Evolutionary conservation across 2,329 filamentous ascomycete genomes (phyloP), one percentile per base, ranked within the genome.

Genomic region (Pseudogymnoascus sp.): DNA sequence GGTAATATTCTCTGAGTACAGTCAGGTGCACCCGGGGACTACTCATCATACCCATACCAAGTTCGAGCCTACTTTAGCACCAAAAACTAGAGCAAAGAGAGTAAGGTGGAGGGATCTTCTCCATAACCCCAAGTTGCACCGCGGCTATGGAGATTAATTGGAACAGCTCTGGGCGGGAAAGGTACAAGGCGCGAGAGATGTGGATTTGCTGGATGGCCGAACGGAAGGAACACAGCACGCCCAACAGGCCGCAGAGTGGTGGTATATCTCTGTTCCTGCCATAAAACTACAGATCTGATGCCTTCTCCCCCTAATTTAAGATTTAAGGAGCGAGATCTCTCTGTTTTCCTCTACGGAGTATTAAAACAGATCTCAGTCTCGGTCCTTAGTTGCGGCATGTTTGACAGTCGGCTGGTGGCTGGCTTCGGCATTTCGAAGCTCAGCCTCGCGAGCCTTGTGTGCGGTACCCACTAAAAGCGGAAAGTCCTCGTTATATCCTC

Each of bases 41-140:
- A n/a, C 47, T 26, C 24, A 26, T 26, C 24, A 26, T 33, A 31
- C 29, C n/a, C 50, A 56, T 7, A 35, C 50, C 29, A 33, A 56
- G 29, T 56, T 19, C 29, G 50, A 56, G 50, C 29, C 29, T 33
- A 56, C 50, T 56, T 56, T 56, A 56, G 50, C 31, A 35, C n/a
- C 29, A 11, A 19, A 56, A 56, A 35, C 50, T 56, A 56, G 50
- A 56, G 11, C 50, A 56, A 56, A 56, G 29, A 35, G 29, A 56
- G 50, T 56, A 33, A 56, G 50, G 50, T 56, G 50, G 50, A 56
- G 50, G 50, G 50, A 56, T 56, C 50, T 56, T 56, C 50, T 56
- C 50, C 50, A 56, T 56, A 56, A 56, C 50, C 50, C 50, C 50
- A 56, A 56, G 50, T 56, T 56, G 50, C 50, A 56, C 50, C 50